Evolutionary conservation across 352 stramenopile species (phyloP).

Genomic region (Pythium aquatile): DNA sequence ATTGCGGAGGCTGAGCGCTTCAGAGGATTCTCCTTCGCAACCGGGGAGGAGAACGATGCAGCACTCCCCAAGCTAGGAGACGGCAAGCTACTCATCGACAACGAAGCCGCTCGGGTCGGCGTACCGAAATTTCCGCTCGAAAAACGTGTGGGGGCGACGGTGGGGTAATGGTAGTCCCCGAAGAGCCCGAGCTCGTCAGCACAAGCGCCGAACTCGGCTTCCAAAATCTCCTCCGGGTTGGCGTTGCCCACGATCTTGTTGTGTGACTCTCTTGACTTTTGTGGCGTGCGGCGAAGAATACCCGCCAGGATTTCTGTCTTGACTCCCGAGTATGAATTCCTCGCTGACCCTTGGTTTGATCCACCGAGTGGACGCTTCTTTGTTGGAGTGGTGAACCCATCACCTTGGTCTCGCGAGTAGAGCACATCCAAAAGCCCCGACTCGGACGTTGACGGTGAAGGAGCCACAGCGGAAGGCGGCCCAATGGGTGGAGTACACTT

Average conservation of each 20-base stretch:
- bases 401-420: slow-evolving; percentile 18
- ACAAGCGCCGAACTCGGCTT: slow-evolving; percentile 27
- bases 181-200: slow-evolving; percentile 31
- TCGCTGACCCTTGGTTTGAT: neutral
- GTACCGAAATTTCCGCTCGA: neutral
- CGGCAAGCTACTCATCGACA: neutral
- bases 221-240: slow-evolving; percentile 32
- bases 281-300: slow-evolving; percentile 15
- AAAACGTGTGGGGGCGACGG: slow-evolving; percentile 15
- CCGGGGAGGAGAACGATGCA: slow-evolving; percentile 14
- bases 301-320: slow-evolving; percentile 4
- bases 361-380: slow-evolving; percentile 8
- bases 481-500: neutral
- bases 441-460: slow-evolving; percentile 12
- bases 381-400: slow-evolving; percentile 13
- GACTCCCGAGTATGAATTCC: neutral
- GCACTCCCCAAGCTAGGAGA: slow-evolving; percentile 19
- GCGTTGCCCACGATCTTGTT: slow-evolving; percentile 33
- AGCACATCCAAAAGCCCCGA: slow-evolving; percentile 17
- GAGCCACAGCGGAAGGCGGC: neutral
- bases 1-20: slow-evolving; percentile 35
- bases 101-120: slow-evolving; percentile 4
- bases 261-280: slow-evolving; percentile 17
- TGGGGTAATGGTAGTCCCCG: slow-evolving; percentile 32
- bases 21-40: slow-evolving; percentile 26